Evolutionary conservation across 2,329 filamentous ascomycete genomes (phyloP).

Genomic region (Neofusicoccum laricinum): DNA sequence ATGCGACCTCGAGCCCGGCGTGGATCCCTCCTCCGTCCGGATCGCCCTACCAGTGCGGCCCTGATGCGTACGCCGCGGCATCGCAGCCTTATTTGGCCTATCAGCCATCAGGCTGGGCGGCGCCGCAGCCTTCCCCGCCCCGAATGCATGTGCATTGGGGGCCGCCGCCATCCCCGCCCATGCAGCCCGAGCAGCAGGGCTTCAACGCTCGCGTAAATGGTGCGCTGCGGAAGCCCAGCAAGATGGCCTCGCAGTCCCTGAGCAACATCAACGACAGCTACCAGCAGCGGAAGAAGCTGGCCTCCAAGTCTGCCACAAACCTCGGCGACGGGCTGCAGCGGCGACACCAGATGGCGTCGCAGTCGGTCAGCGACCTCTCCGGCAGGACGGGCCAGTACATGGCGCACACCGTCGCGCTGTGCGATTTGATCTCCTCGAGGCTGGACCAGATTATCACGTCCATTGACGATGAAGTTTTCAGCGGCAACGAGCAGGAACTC

Average conservation of each 20-base stretch:
- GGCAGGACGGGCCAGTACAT: slow-evolving; percentile 34
- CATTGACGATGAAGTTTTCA: slow-evolving; percentile 64
- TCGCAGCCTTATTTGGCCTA: not conserved
- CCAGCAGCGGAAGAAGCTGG: slow-evolving; percentile 1
- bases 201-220: slow-evolving; percentile 5
- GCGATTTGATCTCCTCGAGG: slow-evolving; percentile 59
- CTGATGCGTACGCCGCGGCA: not conserved
- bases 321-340: slow-evolving; percentile 5
- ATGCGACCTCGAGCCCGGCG: slow-evolving; percentile 1
- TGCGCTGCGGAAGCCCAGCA: not conserved
- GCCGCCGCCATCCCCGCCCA: not conserved
- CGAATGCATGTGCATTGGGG: not conserved
- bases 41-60: not conserved
- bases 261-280: slow-evolving; percentile 12
- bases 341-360: not conserved
- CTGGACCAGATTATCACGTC: slow-evolving; percentile 68
- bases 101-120: not conserved
- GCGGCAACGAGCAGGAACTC: slow-evolving; percentile 51
- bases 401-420: slow-evolving; percentile 44
- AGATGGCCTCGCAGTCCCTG: slow-evolving; percentile 9
- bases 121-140: not conserved
- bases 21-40: not conserved
- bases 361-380: slow-evolving; percentile 5
- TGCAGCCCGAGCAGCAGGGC: not conserved
- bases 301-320: slow-evolving; percentile 3